Conservation (phyloP, 805 yeast genomes). For the Saturnispora galanensis region DNA sequence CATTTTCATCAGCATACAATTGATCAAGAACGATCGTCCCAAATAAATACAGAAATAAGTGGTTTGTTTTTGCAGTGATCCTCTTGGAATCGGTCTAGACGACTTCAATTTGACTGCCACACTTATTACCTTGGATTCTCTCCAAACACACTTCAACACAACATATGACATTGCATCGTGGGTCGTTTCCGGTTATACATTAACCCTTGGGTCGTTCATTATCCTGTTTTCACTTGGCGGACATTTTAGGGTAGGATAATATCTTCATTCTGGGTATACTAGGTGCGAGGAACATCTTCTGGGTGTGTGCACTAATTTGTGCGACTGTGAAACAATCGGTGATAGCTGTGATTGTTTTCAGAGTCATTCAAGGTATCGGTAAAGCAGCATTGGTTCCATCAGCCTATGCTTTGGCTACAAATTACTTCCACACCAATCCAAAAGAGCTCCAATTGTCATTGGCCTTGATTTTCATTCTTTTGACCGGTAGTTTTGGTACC, state of each 20-base stretch:
- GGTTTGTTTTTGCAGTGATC: slow-evolving; percentile 11
- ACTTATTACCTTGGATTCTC: slow-evolving; percentile 15
- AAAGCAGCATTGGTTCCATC: slow-evolving; percentile 34
- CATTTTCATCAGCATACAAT: no score
- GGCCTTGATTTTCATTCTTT: slow-evolving; percentile 13
- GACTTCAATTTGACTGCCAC: slow-evolving; percentile 21
- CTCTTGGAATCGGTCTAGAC: slow-evolving; percentile 15
- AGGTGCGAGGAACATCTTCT: slow-evolving; percentile 9
- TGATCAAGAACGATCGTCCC: slow-evolving; percentile 13
- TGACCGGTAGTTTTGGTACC: slow-evolving; percentile 27
- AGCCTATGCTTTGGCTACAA: slow-evolving; percentile 16
- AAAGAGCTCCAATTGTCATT: slow-evolving; percentile 12
- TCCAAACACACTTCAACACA: slow-evolving; percentile 31
- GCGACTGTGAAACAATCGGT: slow-evolving; percentile 29
- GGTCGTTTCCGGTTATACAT: slow-evolving; percentile 35
- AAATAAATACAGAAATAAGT: slow-evolving; percentile 12
- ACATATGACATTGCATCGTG: slow-evolving; percentile 29
- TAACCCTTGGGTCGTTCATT: slow-evolving; percentile 37
- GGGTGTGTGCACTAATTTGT: slow-evolving; percentile 24
- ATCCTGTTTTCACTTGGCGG: slow-evolving; percentile 31
- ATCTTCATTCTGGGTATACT: slow-evolving; percentile 22
- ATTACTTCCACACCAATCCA: slow-evolving; percentile 14
- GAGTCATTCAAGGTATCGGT: slow-evolving; percentile 37
- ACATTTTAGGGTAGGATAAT: slow-evolving; percentile 31
- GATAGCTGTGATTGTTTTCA: slow-evolving; percentile 30